These are phyloP conservation scores for Aspergillus awamori DNA, from an alignment of 2,329 filamentous ascomycete species.

Conservation along the genomic window DNA sequence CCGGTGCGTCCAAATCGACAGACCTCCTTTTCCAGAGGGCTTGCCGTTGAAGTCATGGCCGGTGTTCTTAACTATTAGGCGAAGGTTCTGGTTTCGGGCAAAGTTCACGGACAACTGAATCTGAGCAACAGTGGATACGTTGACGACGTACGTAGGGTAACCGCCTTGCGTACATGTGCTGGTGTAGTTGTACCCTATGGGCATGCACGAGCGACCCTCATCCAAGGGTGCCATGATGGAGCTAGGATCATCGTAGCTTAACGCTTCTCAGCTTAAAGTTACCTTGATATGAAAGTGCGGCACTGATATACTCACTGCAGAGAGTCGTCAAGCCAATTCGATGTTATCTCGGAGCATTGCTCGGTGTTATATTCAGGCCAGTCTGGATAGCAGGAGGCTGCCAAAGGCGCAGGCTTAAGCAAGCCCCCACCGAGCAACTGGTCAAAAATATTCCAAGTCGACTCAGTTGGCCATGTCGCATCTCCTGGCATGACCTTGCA, in stretches of 20 bases:
- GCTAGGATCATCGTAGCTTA: slow-evolving; percentile 22
- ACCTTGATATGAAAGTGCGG: not conserved
- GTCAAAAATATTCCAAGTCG: slow-evolving; percentile 37
- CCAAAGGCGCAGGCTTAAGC: slow-evolving; percentile 38
- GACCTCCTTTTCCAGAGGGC: slow-evolving; percentile 59
- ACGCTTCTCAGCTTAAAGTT: not conserved
- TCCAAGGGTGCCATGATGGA: slow-evolving; percentile 33
- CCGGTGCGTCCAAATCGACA: slow-evolving; percentile 30
- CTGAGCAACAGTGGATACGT: slow-evolving; percentile 36
- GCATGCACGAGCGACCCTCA: slow-evolving; percentile 29
- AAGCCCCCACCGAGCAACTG: slow-evolving; percentile 39
- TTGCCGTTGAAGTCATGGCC: slow-evolving; percentile 54
- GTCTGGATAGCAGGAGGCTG: slow-evolving; percentile 38
- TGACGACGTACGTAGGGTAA: slow-evolving; percentile 39
- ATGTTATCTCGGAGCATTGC: slow-evolving; percentile 32
- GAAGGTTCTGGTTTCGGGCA: slow-evolving; percentile 33
- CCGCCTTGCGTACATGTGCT: slow-evolving; percentile 31
- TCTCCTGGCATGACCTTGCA: slow-evolving; percentile 31
- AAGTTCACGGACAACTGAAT: slow-evolving; percentile 38
- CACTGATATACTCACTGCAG: slow-evolving; percentile 13
- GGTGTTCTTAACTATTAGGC: slow-evolving; percentile 48
- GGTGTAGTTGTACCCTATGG: slow-evolving; percentile 39
- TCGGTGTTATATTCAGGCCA: slow-evolving; percentile 36
- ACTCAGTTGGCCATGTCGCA: slow-evolving; percentile 20
- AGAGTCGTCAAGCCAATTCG: slow-evolving; percentile 30